phyloP scores from a whole-genome alignment of 768 basidiomycete genomes.

The Clitopilus passeckerianus region DNA sequence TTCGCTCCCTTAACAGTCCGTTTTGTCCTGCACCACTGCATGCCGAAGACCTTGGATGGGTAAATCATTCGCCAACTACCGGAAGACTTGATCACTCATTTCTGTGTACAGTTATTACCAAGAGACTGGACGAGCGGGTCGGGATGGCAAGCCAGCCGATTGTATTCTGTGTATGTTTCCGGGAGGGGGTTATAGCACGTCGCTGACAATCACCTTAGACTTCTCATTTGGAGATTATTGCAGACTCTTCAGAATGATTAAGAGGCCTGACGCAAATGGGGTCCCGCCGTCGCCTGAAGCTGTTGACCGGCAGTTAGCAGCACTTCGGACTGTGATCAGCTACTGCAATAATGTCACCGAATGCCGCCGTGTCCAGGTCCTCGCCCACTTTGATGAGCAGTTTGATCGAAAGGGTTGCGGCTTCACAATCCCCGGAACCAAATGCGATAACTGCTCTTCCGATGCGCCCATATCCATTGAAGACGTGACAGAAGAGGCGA shows the following conservation, averaged over 20 bases:
- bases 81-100: neutral
- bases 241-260: constrained; percentile 55
- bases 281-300: constrained; percentile 41
- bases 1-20: constrained; percentile 52
- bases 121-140: constrained; percentile 95
- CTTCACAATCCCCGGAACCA: constrained; percentile 21
- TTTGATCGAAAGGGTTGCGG: constrained; percentile 65
- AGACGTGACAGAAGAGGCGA: constrained; percentile 62
- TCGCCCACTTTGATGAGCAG: constrained; percentile 82
- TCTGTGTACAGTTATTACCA: constrained; percentile 66
- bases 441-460: constrained; percentile 82
- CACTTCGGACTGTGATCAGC: constrained; percentile 63
- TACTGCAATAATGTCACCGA: constrained; percentile 80
- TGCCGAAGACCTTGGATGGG: constrained; percentile 84
- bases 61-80: constrained; percentile 27
- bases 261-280: constrained; percentile 42
- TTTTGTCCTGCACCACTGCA: constrained; percentile 83
- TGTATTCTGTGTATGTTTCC: constrained; percentile 79
- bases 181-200: neutral
- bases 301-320: constrained; percentile 61
- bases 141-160: constrained; percentile 79
- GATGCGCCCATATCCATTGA: constrained; percentile 35
- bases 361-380: constrained; percentile 84
- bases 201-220: constrained; percentile 36
- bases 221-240: constrained; percentile 59